Evolutionary conservation across 1,284 basidiomycete genomes (phyloP).

Genomic region (Rhodotorula glutinis): DNA sequence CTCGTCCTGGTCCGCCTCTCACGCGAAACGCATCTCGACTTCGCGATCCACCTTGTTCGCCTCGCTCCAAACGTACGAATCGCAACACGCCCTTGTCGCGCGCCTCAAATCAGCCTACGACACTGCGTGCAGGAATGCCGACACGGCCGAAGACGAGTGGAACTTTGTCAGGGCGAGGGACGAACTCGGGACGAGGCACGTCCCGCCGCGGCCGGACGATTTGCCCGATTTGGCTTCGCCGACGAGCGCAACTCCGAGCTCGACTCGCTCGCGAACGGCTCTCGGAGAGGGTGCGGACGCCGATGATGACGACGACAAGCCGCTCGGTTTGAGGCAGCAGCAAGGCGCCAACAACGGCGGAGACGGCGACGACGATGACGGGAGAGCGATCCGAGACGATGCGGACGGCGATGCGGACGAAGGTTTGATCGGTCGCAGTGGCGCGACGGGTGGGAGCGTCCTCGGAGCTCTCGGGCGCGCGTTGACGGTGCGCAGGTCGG

Average conservation of each 20-base stretch:
- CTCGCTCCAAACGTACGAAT: constrained; percentile 23
- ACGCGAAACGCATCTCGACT: constrained; percentile 20
- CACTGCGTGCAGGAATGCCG: constrained; percentile 26
- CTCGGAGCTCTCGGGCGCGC: constrained; percentile 26
- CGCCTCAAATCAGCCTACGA: constrained; percentile 22
- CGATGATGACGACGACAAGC: background rate
- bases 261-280: no score
- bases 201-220: constrained; percentile 4
- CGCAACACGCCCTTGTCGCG: constrained; percentile 1
- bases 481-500: constrained; percentile 12
- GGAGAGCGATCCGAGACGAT: background rate
- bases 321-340: background rate
- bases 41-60: constrained; percentile 12
- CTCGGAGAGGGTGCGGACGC: no score
- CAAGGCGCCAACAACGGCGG: background rate
- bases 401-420: background rate
- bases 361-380: background rate
- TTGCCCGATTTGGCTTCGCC: background rate
- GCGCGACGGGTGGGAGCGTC: constrained; percentile 17
- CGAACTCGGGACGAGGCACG: background rate
- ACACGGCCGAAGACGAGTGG: constrained; percentile 34
- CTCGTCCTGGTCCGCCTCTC: constrained; percentile 31
- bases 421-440: constrained; percentile 2
- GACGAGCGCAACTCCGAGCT: no score
- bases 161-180: constrained; percentile 18